These are phyloP conservation scores for Naematelia aurantialba DNA, from an alignment of 768 basidiomycete genomes.

Conservation along the genomic window DNA sequence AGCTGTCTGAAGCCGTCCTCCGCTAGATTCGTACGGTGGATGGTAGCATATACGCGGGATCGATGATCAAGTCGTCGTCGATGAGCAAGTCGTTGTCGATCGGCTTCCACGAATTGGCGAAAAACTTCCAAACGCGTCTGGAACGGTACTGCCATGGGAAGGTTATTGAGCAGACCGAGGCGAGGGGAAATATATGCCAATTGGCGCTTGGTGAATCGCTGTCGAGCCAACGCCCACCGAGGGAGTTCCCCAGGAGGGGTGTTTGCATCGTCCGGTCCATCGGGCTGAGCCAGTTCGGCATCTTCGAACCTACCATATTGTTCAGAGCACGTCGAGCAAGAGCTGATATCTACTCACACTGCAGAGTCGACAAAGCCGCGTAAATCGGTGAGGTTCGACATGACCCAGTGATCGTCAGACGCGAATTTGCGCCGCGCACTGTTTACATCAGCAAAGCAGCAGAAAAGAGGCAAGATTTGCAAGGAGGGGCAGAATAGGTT, in stretches of 20 bases:
- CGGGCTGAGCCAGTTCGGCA: constrained; percentile 27
- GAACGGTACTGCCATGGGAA: constrained; percentile 93
- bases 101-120: constrained; percentile 67
- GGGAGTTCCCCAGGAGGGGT: constrained; percentile 14
- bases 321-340: constrained; percentile 1
- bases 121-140: constrained; percentile 85
- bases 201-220: constrained; percentile 62
- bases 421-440: constrained; percentile 83
- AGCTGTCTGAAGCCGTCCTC: constrained; percentile 89
- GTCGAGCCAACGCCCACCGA: constrained; percentile 39
- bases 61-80: constrained; percentile 28
- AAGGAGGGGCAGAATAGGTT: too few relatives aligned
- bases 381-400: constrained; percentile 59
- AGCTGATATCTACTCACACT: constrained; percentile 18
- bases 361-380: constrained; percentile 76
- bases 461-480: neutral
- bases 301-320: constrained; percentile 15
- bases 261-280: constrained; percentile 12
- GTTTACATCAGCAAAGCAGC: constrained; percentile 1
- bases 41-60: constrained; percentile 54
- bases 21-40: constrained; percentile 72
- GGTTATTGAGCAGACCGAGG: constrained; percentile 86
- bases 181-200: constrained; percentile 74
- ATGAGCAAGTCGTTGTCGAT: constrained; percentile 52
- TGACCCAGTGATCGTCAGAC: constrained; percentile 78